Percentiles rank a stretch among this genome's conserved stretches.
Conservation (phyloP, 2,329 filamentous ascomycete genomes). For the Didymella pinodella region DNA sequence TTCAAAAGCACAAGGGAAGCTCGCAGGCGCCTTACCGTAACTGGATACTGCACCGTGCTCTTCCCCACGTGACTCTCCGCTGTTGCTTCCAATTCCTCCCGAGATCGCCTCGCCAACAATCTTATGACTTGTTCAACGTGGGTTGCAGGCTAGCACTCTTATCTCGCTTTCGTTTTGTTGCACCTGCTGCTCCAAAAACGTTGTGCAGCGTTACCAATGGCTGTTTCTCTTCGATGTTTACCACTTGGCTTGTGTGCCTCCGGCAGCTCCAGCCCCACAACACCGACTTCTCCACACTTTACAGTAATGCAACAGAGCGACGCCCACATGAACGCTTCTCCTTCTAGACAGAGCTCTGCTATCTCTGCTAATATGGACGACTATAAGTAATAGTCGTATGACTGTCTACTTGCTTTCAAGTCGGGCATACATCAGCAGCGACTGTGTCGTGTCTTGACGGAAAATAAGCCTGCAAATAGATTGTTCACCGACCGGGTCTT, state of each 20-base stretch:
- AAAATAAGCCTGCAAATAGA: too few relatives aligned
- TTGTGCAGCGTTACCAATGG: slow-evolving; percentile 10
- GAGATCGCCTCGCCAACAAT: slow-evolving; percentile 23
- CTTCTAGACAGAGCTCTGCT: background rate
- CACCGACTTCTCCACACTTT: slow-evolving; percentile 22
- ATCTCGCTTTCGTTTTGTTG: background rate
- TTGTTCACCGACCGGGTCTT: too few relatives aligned
- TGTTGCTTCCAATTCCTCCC: slow-evolving; percentile 18
- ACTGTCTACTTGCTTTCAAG: too few relatives aligned
- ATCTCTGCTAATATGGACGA: too few relatives aligned
- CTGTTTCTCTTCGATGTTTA: slow-evolving; percentile 5
- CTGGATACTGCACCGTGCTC: slow-evolving; percentile 14
- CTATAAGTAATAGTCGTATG: too few relatives aligned
- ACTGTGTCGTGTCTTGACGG: too few relatives aligned
- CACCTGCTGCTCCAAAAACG: too few relatives aligned
- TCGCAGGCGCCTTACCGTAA: slow-evolving; percentile 30
- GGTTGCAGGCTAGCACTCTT: background rate
- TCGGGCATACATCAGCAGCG: too few relatives aligned
- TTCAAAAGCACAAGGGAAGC: slow-evolving; percentile 20
- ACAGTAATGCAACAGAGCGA: background rate
- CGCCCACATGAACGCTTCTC: background rate
- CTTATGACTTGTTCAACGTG: slow-evolving; percentile 11
- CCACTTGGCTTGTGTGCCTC: background rate
- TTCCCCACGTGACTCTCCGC: slow-evolving; percentile 11
- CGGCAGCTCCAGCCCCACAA: slow-evolving; percentile 19